Evolutionary conservation across 768 basidiomycete species (phyloP).

Genomic region (Clitopilus hobsonii): DNA sequence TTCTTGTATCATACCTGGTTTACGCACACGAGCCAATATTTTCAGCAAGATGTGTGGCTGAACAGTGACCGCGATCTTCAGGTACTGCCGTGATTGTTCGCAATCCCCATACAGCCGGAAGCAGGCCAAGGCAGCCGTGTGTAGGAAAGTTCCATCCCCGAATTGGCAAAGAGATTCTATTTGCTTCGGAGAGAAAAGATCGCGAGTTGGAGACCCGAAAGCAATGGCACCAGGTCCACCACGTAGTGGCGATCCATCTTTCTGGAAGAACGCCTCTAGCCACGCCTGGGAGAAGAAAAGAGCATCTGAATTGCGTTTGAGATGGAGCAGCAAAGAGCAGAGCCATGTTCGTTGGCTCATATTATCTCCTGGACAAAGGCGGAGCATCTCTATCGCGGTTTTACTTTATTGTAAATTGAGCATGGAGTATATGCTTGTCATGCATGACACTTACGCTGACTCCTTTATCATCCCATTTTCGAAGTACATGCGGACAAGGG

Average conservation of each 20-base stretch:
- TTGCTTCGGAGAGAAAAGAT: constrained; percentile 13
- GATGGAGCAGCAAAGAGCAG: constrained; percentile 29
- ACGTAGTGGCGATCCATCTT: constrained; percentile 10
- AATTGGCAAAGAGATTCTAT: constrained; percentile 7
- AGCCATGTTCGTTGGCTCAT: constrained; percentile 31
- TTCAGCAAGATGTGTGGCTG: constrained; percentile 33
- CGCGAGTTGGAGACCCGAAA: constrained; percentile 19
- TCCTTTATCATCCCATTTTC: constrained; percentile 26
- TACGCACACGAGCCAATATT: constrained; percentile 30
- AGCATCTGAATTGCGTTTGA: constrained; percentile 29
- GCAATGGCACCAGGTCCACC: constrained; percentile 23
- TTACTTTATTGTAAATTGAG: constrained; percentile 16
- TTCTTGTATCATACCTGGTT: constrained; percentile 24
- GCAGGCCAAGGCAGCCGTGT: constrained; percentile 37
- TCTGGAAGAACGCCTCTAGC: constrained; percentile 8
- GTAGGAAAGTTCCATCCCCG: constrained; percentile 15
- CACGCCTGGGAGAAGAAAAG: constrained; percentile 34
- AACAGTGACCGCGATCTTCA: constrained; percentile 26
- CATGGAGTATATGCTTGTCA: background rate
- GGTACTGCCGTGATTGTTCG: constrained; percentile 31
- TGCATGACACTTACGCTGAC: constrained; percentile 23
- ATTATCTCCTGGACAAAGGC: constrained; percentile 39
- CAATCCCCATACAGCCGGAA: constrained; percentile 38
- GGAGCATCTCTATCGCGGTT: constrained; percentile 35
- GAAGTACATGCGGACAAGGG: constrained; percentile 28